Percentiles rank a stretch among this genome's conserved stretches.
phyloP scores from a whole-genome alignment of 176 grass and related monocot species.

The Cenchrus americanus region DNA sequence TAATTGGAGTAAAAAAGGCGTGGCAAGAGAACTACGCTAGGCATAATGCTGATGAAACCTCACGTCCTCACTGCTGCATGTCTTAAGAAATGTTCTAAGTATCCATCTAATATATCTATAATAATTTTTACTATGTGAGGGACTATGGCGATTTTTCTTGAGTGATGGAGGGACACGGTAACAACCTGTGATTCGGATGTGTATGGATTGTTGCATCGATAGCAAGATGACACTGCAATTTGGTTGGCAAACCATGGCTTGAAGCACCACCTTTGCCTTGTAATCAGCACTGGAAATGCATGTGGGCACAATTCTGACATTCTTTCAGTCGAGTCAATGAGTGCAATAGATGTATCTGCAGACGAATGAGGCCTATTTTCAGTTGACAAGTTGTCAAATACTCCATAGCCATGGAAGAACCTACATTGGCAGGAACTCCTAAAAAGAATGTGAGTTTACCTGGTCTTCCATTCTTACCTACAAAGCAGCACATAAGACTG shows the following conservation, averaged over 20 bases:
- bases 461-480: background rate
- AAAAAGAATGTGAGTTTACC: background rate
- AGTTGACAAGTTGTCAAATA: background rate
- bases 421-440: background rate
- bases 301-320: background rate
- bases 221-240: background rate
- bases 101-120: too few species aligned
- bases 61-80: too few species aligned
- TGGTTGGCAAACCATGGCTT: too few species aligned
- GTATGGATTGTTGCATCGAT: background rate
- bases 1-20: background rate
- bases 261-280: too few species aligned
- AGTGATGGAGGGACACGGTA: background rate
- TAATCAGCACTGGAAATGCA: background rate
- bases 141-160: background rate
- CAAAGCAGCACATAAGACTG: background rate
- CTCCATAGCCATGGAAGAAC: background rate
- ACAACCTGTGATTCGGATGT: background rate
- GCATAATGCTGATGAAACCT: background rate
- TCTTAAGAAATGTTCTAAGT: too few species aligned
- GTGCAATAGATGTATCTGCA: background rate
- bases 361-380: background rate
- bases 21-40: background rate
- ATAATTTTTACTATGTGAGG: too few species aligned
- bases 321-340: background rate